Evolutionary conservation across 73 alveolate species (phyloP), one percentile per base, ranked within the genome.

Genomic region (Breviolum minutum): DNA sequence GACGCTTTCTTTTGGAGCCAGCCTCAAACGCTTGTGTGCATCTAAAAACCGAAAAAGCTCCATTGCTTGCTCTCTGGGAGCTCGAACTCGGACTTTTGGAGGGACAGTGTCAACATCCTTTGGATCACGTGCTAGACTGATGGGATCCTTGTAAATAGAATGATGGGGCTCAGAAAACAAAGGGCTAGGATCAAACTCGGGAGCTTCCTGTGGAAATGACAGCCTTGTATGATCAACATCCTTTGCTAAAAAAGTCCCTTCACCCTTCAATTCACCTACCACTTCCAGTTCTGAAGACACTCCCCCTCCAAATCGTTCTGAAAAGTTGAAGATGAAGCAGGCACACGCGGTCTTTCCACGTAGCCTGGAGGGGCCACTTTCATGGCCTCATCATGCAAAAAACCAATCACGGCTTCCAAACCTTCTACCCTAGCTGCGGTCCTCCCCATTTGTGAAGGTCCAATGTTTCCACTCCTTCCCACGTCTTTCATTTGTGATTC

Each of bases 361-460:
- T 19, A 83, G 61, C 60, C 19, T 71, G 40, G 60, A 9, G 88
- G 32, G 7, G n/a, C 29, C 29, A 80, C 8, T 19, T 82, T 29
- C 20, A 40, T 71, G 11, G 89, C 27, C 13, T 69, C 14, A 0
- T 2, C 89, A 81, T 60, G 54, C 74, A 83, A 54, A 81, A 11
- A 0, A 1, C 19, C 2, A 1, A 81, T 7, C 5, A 81, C 17
- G 12, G 17, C 14, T 5, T 83, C 92, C 92, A 83, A 83, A 54
- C 92, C 22, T 10, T 83, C 92, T 2, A 83, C 61, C 54, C 61
- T 83, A 73, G 92, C 92, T 8, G 92, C 92, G 13, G 74, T 7
- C 24, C 92, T 48, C 74, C 92, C 92, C 92, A 83, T 83, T 54
- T 83, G 74, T 20, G 92, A 70, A 83, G 92, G 92, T 6, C 92